Base-by-base conservation (phyloP, 108 stramenopile species). In the Cylindrotheca fusiformis region DNA sequence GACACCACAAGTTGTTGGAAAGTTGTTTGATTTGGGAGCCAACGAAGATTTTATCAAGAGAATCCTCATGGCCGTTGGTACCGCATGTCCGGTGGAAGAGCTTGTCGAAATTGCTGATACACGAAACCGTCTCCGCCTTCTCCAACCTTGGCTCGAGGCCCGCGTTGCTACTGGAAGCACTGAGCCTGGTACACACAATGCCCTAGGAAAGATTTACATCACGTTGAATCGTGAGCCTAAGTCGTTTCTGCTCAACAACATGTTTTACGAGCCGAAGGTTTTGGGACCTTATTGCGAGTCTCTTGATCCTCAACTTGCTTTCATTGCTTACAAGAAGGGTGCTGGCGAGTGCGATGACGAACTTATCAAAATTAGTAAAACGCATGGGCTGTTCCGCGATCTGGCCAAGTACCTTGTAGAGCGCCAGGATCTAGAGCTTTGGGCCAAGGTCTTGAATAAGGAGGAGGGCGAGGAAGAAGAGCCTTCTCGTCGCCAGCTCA, bases 131-230 rank as follows among this genome's bases (percentile, higher is more conserved):
- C 93, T 97, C 58, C 93, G 96, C 32, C 69, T 99, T 72, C 81
- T 99, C 19, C 96, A 99, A 74, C 91, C 95, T 12, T 99, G 97
- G 96, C 96, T 99, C 48, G 99, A 99, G 80, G 96, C 96, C 19
- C 94, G 97, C 68, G 95, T 99, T 32, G 95, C 99, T 31, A 98
- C 97, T 63, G 99, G 99, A 65, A 97, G 97, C 77, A 98, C 96
- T 4, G 98, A 99, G 76, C 88, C 96, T 51, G 97, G 96, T 52
- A 98, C 97, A 17, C 99, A 99, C 94, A 99, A 99, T 63, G 97
- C 98, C 45, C 88, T 99, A 28, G 99, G 99, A 68, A 99, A 99
- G 97, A 99, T 99, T 81, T 99, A 99, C 90, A 94, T 99, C 48
- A 97, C 97, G 25, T 80, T 98, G 61, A 99, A 99, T 82, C 88